phyloP scores from a whole-genome alignment of 1,139 yeast species.

The Magnusiomyces clavatus region DNA sequence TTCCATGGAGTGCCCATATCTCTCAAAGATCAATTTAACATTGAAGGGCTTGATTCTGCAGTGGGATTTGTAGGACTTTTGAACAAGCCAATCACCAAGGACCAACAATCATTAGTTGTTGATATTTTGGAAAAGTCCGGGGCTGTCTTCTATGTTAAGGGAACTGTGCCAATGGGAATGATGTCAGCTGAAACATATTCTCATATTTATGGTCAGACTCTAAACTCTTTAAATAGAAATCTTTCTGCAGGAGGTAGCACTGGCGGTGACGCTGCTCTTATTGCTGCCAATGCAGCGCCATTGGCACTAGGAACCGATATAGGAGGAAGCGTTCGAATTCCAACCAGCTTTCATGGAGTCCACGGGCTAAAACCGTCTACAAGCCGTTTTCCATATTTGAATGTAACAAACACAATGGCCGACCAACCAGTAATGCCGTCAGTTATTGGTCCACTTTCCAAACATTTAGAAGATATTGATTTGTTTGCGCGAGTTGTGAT shows the following conservation, averaged over 20 bases:
- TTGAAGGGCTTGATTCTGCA: constrained; percentile 39
- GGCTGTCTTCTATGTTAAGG: constrained; percentile 49
- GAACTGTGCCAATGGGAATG: constrained; percentile 53
- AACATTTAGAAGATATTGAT: constrained; percentile 49
- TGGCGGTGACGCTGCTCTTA: constrained; percentile 57
- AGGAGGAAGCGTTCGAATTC: constrained; percentile 57
- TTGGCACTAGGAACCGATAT: constrained; percentile 58
- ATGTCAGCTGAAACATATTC: constrained; percentile 44
- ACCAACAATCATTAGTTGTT: constrained; percentile 28
- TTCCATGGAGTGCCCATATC: constrained; percentile 48
- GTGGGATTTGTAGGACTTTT: constrained; percentile 35
- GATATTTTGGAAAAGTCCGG: constrained; percentile 41
- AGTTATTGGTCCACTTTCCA: constrained; percentile 42
- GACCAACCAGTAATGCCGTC: constrained; percentile 40
- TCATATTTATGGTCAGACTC: constrained; percentile 42
- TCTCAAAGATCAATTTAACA: constrained; percentile 43
- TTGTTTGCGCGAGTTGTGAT: constrained; percentile 47
- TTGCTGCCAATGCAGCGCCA: constrained; percentile 42
- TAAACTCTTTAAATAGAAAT: constrained; percentile 39
- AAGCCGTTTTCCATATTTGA: constrained; percentile 38
- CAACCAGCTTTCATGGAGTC: constrained; percentile 47
- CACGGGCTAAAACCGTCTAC: constrained; percentile 47
- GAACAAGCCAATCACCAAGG: constrained; percentile 23
- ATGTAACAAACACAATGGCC: constrained; percentile 40
- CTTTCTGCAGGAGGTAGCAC: constrained; percentile 51